Conservation (phyloP, 805 yeast species). For the Ogataea glucozyma region DNA sequence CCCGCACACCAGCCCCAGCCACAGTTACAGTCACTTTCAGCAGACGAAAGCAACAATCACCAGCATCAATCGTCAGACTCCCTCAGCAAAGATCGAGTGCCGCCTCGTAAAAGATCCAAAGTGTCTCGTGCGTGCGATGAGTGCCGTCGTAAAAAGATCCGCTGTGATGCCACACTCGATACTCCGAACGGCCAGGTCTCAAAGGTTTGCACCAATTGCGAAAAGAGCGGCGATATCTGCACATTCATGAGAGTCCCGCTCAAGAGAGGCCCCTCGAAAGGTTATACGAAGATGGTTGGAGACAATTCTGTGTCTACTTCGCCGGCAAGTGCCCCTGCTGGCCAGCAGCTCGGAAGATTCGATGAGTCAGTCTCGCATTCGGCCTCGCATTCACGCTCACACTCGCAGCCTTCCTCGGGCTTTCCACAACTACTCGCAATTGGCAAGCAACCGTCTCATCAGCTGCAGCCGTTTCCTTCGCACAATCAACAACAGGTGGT, state of each 20-base stretch:
- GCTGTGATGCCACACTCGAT: conserved; percentile 64
- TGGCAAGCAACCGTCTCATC: conserved; percentile 11
- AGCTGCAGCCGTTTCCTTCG: conserved; percentile 7
- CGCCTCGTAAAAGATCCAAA: conserved; percentile 60
- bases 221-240: conserved; percentile 59
- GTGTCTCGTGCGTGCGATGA: conserved; percentile 83
- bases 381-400: conserved; percentile 8
- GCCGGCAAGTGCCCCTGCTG: no score
- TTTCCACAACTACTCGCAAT: conserved; percentile 16
- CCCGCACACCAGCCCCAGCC: no score
- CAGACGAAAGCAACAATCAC: no score
- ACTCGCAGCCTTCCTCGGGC: conserved; percentile 3
- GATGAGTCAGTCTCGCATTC: not conserved
- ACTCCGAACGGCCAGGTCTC: conserved; percentile 46
- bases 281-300: conserved; percentile 46
- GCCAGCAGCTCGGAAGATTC: conserved; percentile 42
- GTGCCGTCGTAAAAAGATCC: conserved; percentile 70
- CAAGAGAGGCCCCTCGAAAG: conserved; percentile 80
- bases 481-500: conserved; percentile 19
- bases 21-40: no score
- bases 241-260: conserved; percentile 70
- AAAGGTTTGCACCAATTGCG: conserved; percentile 61
- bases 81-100: no score
- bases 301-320: no score
- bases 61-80: no score